A percentile compares a stretch with the other conserved stretches of the same genome.
Conservation (phyloP, 202 grass and related monocot genomes). For the Musa balbisiana region DNA sequence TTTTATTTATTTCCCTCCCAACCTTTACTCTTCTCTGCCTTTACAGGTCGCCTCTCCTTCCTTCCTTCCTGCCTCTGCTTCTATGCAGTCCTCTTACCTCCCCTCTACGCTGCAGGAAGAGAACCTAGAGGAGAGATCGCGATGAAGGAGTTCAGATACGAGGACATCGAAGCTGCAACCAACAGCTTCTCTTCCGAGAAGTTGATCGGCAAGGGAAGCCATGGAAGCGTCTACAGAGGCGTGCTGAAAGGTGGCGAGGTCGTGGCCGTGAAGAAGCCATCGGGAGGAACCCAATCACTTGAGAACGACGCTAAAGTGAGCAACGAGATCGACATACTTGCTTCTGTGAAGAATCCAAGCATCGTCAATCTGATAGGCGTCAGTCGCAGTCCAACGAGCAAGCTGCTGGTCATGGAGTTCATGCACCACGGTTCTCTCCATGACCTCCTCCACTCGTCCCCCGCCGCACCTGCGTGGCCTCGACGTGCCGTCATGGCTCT, state of each 20-base stretch:
- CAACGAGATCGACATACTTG: constrained; percentile 83
- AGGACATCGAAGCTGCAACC: constrained; percentile 65
- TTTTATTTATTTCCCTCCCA: background rate
- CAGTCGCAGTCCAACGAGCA: background rate
- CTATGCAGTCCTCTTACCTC: no score
- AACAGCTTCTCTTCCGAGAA: constrained; percentile 50
- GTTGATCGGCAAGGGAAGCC: constrained; percentile 87
- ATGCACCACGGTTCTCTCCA: constrained; percentile 76
- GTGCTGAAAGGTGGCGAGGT: constrained; percentile 29
- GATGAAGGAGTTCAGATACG: constrained; percentile 70
- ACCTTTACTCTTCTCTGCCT: background rate
- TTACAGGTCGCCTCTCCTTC: no score
- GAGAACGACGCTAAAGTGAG: constrained; percentile 52
- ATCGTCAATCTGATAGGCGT: constrained; percentile 59
- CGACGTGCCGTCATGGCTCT: constrained; percentile 49
- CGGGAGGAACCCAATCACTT: constrained; percentile 9
- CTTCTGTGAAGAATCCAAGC: constrained; percentile 31
- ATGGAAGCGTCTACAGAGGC: constrained; percentile 74
- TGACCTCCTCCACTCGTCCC: constrained; percentile 58
- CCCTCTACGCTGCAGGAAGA: no score
- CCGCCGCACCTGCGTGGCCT: constrained; percentile 49
- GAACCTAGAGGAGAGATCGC: no score
- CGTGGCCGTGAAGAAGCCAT: constrained; percentile 58
- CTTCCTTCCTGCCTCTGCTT: no score
- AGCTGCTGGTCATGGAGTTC: constrained; percentile 74